Evolutionary conservation across 1,284 basidiomycete genomes (phyloP).

Genomic region (Moniliella sp.): DNA sequence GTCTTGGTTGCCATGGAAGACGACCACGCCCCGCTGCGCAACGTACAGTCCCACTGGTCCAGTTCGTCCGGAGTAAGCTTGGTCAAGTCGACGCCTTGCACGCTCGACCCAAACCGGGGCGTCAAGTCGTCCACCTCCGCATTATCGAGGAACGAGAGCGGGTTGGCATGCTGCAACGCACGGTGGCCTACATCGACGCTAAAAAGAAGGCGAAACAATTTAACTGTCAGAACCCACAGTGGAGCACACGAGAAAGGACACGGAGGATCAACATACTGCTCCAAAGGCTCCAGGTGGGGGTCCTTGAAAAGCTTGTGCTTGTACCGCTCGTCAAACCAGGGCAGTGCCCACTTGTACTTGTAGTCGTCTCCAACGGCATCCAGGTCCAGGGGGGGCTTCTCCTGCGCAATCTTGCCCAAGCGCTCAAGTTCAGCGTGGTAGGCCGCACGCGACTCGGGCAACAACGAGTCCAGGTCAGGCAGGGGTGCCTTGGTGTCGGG

Average conservation of each 20-base stretch:
- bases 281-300: constrained; percentile 47
- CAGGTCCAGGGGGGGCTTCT: too few species aligned
- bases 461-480: too few species aligned
- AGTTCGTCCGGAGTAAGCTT: constrained; percentile 44
- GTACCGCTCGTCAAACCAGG: constrained; percentile 26
- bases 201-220: too few species aligned
- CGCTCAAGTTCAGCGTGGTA: too few species aligned
- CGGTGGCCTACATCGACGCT: constrained; percentile 33
- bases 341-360: constrained; percentile 46
- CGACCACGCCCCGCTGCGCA: constrained; percentile 53
- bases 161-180: constrained; percentile 22
- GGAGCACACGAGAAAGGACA: too few species aligned
- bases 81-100: constrained; percentile 50
- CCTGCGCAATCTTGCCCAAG: too few species aligned
- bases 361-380: constrained; percentile 7
- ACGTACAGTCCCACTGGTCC: constrained; percentile 63
- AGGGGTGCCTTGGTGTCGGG: too few species aligned
- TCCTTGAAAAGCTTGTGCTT: constrained; percentile 44
- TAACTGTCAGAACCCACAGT: too few species aligned
- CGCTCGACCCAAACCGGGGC: constrained; percentile 53
- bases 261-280: too few species aligned
- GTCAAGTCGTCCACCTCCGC: constrained; percentile 42
- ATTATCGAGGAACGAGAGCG: constrained; percentile 45
- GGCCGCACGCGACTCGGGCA: too few species aligned
- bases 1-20: constrained; percentile 53